These are phyloP conservation scores for Westerdykella sp. DNA, from an alignment of 2,329 filamentous ascomycete genomes.

Conservation along the genomic window DNA sequence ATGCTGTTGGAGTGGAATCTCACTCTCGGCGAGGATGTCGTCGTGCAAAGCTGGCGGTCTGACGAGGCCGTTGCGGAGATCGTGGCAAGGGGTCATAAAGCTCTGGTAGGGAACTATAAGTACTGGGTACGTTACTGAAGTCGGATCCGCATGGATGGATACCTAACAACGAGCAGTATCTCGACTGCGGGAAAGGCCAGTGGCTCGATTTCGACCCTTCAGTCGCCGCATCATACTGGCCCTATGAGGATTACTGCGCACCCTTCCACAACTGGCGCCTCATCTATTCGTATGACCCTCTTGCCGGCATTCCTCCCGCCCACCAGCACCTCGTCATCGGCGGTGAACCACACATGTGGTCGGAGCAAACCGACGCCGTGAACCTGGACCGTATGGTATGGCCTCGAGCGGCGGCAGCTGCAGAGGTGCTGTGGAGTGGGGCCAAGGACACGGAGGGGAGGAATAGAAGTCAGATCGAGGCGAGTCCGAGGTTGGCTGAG, in stretches of 20 bases:
- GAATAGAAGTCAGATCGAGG: conserved; percentile 66
- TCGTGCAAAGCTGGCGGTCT: conserved; percentile 75
- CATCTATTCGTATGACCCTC: conserved; percentile 74
- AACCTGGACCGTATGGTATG: conserved; percentile 72
- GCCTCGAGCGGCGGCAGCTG: conserved; percentile 68
- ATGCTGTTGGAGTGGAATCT: conserved; percentile 75
- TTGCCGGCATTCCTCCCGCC: conserved; percentile 56
- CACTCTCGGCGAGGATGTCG: conserved; percentile 61
- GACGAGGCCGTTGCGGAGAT: conserved; percentile 55
- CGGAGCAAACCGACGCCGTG: conserved; percentile 67
- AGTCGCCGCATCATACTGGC: conserved; percentile 51
- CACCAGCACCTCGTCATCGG: conserved; percentile 65
- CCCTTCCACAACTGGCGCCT: conserved; percentile 77
- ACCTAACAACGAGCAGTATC: conserved; percentile 50
- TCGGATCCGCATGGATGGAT: conserved; percentile 9
- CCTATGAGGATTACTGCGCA: conserved; percentile 74
- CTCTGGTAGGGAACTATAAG: conserved; percentile 69
- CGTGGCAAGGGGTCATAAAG: conserved; percentile 60
- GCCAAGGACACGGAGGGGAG: conserved; percentile 57
- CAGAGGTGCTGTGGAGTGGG: conserved; percentile 76
- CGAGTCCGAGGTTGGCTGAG: conserved; percentile 63
- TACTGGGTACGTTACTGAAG: conserved; percentile 56
- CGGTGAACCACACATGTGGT: conserved; percentile 77
- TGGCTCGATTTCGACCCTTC: conserved; percentile 65
- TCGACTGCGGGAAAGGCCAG: conserved; percentile 75